Percentiles rank a stretch among this genome's conserved stretches.
Conservation (phyloP, 2,329 filamentous ascomycete genomes). For the Chrysoporthe cubensis region DNA sequence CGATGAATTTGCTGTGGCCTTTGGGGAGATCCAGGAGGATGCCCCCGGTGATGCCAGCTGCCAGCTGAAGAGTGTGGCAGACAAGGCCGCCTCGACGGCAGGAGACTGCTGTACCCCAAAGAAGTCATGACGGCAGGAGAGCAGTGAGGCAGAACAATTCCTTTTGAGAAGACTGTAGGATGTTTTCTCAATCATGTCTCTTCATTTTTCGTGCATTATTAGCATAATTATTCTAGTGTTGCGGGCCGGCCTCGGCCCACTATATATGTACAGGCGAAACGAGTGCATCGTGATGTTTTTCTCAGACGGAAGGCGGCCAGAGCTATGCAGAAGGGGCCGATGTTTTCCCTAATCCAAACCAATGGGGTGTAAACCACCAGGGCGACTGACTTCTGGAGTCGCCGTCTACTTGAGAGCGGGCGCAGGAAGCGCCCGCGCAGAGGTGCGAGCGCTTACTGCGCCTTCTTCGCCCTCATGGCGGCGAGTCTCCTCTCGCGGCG, state of each 20-base stretch:
- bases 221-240: conserved; percentile 28
- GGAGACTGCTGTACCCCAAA: conserved; percentile 61
- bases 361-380: neutral
- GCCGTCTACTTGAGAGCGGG: neutral
- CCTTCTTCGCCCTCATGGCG: conserved; percentile 69
- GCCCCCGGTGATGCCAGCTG: conserved; percentile 34
- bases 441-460: conserved; percentile 53
- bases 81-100: conserved; percentile 48
- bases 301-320: neutral
- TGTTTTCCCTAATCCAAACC: neutral
- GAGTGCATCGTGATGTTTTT: conserved; percentile 1
- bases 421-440: no score
- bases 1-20: conserved; percentile 59
- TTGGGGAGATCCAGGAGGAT: conserved; percentile 54
- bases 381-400: neutral
- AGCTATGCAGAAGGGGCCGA: neutral
- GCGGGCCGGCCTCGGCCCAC: conserved; percentile 11
- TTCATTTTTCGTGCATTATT: conserved; percentile 29
- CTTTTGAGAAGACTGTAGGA: neutral
- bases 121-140: conserved; percentile 20
- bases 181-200: conserved; percentile 8
- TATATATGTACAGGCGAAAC: conserved; percentile 17
- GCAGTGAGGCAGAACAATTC: no score
- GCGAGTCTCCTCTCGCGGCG: conserved; percentile 78
- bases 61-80: conserved; percentile 49